Evolutionary conservation across 2,329 filamentous ascomycete species (phyloP).

Genomic region (Nemania sp.): DNA sequence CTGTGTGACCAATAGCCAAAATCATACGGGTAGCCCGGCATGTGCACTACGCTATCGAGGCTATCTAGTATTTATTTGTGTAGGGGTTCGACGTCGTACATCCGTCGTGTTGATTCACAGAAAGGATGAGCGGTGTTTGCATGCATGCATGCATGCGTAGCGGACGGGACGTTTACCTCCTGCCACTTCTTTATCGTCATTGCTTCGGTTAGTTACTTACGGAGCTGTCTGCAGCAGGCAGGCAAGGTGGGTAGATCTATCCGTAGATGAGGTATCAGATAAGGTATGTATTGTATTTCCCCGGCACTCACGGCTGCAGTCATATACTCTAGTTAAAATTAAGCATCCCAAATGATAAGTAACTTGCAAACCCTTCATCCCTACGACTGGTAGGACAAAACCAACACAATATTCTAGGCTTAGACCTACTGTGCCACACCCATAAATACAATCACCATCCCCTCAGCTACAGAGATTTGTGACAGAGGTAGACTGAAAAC

Average conservation of each 20-base stretch:
- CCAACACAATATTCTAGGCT: neutral
- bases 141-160: conserved; percentile 4
- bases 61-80: too few species aligned
- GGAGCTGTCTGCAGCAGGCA: neutral
- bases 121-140: conserved; percentile 13
- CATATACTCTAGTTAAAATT: neutral
- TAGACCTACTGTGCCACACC: conserved; percentile 11
- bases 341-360: neutral
- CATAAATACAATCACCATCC: conserved; percentile 1
- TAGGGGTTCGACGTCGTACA: too few species aligned
- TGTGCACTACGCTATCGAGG: too few species aligned
- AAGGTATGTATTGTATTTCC: too few species aligned
- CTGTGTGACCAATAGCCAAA: neutral
- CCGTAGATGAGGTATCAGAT: too few species aligned
- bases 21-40: conserved; percentile 23
- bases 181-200: conserved; percentile 3
- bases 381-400: neutral
- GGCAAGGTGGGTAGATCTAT: neutral
- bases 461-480: conserved; percentile 12
- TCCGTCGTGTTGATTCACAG: neutral
- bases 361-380: neutral
- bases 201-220: neutral
- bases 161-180: conserved; percentile 7
- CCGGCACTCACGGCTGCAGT: too few species aligned
- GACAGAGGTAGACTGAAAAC: conserved; percentile 21